Conservation (phyloP, 371 early-diverging fungal species). For the Nematocida sp. region DNA sequence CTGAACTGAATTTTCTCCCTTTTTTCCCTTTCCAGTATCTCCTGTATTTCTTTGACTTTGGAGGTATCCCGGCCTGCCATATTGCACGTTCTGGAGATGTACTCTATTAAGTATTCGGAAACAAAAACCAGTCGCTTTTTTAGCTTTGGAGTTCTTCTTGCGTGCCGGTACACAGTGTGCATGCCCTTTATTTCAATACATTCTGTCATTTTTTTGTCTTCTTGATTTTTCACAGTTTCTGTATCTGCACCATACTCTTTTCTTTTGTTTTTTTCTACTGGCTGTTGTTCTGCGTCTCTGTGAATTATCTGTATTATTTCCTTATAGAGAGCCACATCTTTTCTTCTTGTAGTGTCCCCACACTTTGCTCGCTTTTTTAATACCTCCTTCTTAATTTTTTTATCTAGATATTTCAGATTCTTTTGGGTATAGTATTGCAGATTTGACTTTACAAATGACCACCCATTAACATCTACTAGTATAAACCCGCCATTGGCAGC, state of each 20-base stretch:
- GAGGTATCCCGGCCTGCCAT: slow-evolving; percentile 48
- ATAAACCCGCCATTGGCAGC: slow-evolving; percentile 74
- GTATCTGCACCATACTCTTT: neutral
- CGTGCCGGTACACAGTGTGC: slow-evolving; percentile 45
- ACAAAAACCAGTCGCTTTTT: slow-evolving; percentile 38
- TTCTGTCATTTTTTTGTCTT: neutral
- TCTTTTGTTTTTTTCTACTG: too few relatives aligned
- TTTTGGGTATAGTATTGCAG: slow-evolving; percentile 77
- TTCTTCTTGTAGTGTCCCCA: neutral
- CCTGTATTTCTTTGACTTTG: slow-evolving; percentile 10
- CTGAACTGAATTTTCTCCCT: neutral
- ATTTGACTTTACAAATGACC: slow-evolving; percentile 96
- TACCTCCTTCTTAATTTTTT: slow-evolving; percentile 27
- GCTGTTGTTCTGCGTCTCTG: neutral
- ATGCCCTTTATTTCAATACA: slow-evolving; percentile 11
- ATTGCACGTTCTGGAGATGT: neutral
- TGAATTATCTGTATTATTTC: neutral
- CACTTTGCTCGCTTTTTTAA: neutral
- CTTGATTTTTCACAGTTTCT: neutral
- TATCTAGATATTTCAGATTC: slow-evolving; percentile 38
- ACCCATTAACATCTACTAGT: slow-evolving; percentile 96
- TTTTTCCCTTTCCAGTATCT: slow-evolving; percentile 3
- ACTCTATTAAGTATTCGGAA: slow-evolving; percentile 24
- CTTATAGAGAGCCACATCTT: neutral
- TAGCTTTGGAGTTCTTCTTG: slow-evolving; percentile 56